Evolutionary conservation across 441 rosid genomes (phyloP), one percentile per base, ranked within the genome.

Genomic region (Cnidoscolus chayamansa): DNA sequence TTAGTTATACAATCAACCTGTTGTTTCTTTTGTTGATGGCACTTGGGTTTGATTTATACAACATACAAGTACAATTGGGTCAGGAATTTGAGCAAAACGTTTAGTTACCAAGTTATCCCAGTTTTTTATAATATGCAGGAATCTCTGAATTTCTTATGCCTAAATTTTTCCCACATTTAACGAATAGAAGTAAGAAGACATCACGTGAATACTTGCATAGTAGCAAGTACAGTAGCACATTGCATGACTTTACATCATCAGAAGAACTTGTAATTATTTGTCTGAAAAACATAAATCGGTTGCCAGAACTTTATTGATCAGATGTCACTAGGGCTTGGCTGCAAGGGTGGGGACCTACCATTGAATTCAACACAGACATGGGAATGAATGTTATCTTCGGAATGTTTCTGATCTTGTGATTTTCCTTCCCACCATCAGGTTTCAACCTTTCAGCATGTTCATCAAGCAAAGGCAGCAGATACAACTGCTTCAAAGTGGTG

Each of bases 391-490:
- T 50, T 61, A 65, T 47, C n/a, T 9, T 45, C 47, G 84, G 77
- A 69, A 81, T 81, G 81, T 77, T 64, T 20, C 58, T 73, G 75
- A 84, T 79, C 79, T 81, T 84, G 80, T 77, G 68, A 68, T 81
- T 79, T 74, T 84, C 83, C 65, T 65, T 61, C 45, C 85, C 85
- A 32, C 85, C 80, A 72, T 78, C 79, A 71, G 83, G 77, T 69
- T 81, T 81, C 74, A 79, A 71, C 64, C 77, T 79, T 37, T 78
- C 78, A 15, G 59, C 72, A 65, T 71, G 83, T 43, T 79, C 85
- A 74, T 83, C 74, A 37, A 77, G 82, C 78, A 85, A 72, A 62
- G 85, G 82, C 73, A 81, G 51, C 78, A 83, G 51, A 55, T 72
- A 56, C 73, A 81, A 49, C 47, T 74, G 73, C 74, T 72, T 76